Evolutionary conservation across 2,329 filamentous ascomycete species (phyloP).

Genomic region (Fusarium virguliforme): DNA sequence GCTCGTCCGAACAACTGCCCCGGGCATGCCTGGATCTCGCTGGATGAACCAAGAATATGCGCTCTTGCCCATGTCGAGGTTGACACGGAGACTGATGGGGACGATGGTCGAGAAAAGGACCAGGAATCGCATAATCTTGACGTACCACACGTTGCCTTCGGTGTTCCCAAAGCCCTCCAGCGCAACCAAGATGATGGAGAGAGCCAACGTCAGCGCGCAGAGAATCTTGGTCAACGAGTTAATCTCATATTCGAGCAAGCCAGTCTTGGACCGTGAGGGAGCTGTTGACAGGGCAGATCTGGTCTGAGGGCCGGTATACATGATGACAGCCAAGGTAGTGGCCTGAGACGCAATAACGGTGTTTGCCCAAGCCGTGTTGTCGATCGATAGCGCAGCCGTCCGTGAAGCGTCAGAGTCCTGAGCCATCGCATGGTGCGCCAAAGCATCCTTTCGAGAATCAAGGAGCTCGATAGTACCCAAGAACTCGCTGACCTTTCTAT

Average conservation of each 20-base stretch:
- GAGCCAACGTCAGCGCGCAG: slow-evolving; percentile 86
- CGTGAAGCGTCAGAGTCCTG: slow-evolving; percentile 60
- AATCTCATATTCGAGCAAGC: slow-evolving; percentile 94
- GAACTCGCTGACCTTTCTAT: slow-evolving; percentile 96
- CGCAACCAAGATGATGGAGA: slow-evolving; percentile 91
- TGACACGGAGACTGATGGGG: slow-evolving; percentile 95
- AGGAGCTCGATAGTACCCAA: slow-evolving; percentile 87
- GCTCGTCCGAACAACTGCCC: slow-evolving; percentile 93
- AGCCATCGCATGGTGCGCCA: slow-evolving; percentile 59
- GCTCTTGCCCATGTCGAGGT: slow-evolving; percentile 96
- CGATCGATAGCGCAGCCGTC: slow-evolving; percentile 86
- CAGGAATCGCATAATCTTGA: slow-evolving; percentile 97
- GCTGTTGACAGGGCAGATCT: slow-evolving; percentile 94
- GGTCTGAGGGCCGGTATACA: slow-evolving; percentile 96
- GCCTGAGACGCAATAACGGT: slow-evolving; percentile 96
- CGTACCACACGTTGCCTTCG: slow-evolving; percentile 84
- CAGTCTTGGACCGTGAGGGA: slow-evolving; percentile 92
- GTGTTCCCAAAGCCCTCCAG: slow-evolving; percentile 84
- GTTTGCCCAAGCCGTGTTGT: slow-evolving; percentile 99
- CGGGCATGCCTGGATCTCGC: slow-evolving; percentile 88
- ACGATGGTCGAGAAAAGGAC: slow-evolving; percentile 99
- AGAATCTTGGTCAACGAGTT: slow-evolving; percentile 97
- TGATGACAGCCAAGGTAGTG: slow-evolving; percentile 87
- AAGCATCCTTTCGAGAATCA: slow-evolving; percentile 67
- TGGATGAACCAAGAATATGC: slow-evolving; percentile 98